A percentile compares a stretch with the other conserved stretches of the same genome.
Conservation (phyloP, 148 eudicot species). For the Nyssa sinensis region DNA sequence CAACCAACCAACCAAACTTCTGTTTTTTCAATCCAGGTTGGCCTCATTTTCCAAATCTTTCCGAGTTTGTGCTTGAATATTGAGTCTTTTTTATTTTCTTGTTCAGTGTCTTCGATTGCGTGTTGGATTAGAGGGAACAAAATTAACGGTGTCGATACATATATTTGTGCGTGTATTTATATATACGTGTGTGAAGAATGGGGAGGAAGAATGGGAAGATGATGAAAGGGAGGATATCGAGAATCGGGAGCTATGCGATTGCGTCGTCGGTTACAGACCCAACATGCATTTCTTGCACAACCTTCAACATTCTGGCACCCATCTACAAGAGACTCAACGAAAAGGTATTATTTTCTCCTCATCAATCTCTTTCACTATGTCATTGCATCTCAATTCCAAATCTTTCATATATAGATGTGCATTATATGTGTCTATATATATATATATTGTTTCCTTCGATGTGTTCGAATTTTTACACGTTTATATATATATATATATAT, state of each 20-base stretch:
- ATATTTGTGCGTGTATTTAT: too few relatives aligned
- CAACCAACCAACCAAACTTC: too few relatives aligned
- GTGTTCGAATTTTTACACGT: background rate
- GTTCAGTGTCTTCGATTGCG: too few relatives aligned
- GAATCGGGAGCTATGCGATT: constrained; percentile 64
- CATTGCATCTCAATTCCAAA: background rate
- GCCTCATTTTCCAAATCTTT: too few relatives aligned
- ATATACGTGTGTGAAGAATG: constrained; percentile 22
- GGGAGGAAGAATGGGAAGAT: constrained; percentile 41
- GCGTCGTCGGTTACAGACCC: constrained; percentile 62
- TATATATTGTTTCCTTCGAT: background rate
- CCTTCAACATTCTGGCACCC: constrained; percentile 96
- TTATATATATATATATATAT: constrained; percentile 14
- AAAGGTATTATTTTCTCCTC: constrained; percentile 38
- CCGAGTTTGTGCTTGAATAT: too few relatives aligned
- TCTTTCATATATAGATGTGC: background rate
- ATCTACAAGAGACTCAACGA: constrained; percentile 76
- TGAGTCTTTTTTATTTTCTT: too few relatives aligned
- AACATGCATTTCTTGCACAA: constrained; percentile 74
- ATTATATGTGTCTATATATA: background rate
- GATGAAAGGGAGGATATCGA: constrained; percentile 48
- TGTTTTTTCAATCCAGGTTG: too few relatives aligned
- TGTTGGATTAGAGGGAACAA: background rate
- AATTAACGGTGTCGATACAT: background rate
- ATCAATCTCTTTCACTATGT: background rate